phyloP scores from a whole-genome alignment of 2,329 filamentous ascomycete genomes.

The Elsinoe australis region DNA sequence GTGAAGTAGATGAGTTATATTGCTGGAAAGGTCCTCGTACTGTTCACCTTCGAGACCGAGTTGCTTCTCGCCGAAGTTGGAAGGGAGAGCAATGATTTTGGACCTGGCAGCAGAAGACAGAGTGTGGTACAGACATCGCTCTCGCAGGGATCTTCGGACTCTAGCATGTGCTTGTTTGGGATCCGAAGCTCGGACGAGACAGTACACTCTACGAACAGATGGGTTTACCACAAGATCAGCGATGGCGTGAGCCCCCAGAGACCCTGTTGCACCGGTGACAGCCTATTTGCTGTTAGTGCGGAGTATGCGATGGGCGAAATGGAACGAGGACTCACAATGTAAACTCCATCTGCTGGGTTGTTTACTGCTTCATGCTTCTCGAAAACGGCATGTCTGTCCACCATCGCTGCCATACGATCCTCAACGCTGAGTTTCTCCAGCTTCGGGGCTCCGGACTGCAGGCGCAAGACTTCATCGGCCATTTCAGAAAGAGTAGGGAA shows the following conservation, averaged over 20 bases:
- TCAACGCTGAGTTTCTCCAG: too few relatives aligned
- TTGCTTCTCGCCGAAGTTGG: conserved; percentile 33
- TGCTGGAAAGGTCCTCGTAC: conserved; percentile 26
- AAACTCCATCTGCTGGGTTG: too few relatives aligned
- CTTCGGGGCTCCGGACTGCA: too few relatives aligned
- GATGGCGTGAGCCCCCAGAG: conserved; percentile 52
- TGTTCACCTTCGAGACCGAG: conserved; percentile 33
- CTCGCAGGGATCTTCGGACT: conserved; percentile 29
- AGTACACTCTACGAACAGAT: conserved; percentile 36
- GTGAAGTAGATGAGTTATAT: conserved; percentile 42
- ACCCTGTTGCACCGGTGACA: conserved; percentile 57
- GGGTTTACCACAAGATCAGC: conserved; percentile 24
- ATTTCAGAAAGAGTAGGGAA: conserved; percentile 44
- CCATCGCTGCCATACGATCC: too few relatives aligned
- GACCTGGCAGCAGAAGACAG: conserved; percentile 22
- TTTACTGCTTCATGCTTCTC: too few relatives aligned
- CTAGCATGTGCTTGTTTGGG: conserved; percentile 28
- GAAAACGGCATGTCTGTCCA: too few relatives aligned
- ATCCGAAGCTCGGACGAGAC: conserved; percentile 41
- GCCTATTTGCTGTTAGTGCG: conserved; percentile 27
- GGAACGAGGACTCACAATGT: too few relatives aligned
- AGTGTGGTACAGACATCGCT: conserved; percentile 32
- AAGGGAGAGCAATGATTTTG: conserved; percentile 35
- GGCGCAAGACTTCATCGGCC: too few relatives aligned
- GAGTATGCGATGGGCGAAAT: conserved; percentile 3